Base-by-base conservation (phyloP, 345 rosid genomes). In the Brassica juncea region DNA sequence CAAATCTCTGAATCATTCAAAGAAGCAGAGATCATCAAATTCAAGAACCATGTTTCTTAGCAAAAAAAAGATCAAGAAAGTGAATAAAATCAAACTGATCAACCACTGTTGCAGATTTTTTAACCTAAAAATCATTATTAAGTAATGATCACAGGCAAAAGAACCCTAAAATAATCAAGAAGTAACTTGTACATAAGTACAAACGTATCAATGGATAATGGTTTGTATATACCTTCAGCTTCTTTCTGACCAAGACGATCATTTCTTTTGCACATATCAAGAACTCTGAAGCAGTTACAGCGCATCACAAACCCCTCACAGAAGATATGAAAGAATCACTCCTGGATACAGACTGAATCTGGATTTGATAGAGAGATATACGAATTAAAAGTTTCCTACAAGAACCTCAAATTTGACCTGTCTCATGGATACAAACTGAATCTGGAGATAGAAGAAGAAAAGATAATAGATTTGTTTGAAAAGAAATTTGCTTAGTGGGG, bases 211-310 rank as follows among this genome's bases (percentile, higher is more conserved):
- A 6, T 44, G 0, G 30, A 64, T 7, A 71, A 37, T 47, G 35
- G 81, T 75, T 27, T 42, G 12, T 34, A 68, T 81, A 89, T 81
- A 89, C 97, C 94, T 81, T 88, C 79, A 74, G 86, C 77, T 59
- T 83, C 86, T 58, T 12, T 60, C 14, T 78, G 86, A 49, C 72
- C 63, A 31, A 42, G 77, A 54, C 30, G 68, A 72, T 67, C 74
- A 12, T 66, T 81, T 71, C 85, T 69, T 80, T 84, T 85, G 63
- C 87, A 84, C 72, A 80, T 67, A 65, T 49, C 71, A 71, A 82
- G 66, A 58, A 70, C 19, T 73, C 93, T 86, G 42, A 89, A 89
- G 84, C 97, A 90, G 21, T 78, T 68, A 63, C 25, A 85, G 76
- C 60, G 78, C 98, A 93, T 93, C 63, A 85, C 86, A 84, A 62